A percentile compares a stretch with the other conserved stretches of the same genome.
Conservation (phyloP, 805 yeast genomes). For the Wickerhamiella sergipiensis region DNA sequence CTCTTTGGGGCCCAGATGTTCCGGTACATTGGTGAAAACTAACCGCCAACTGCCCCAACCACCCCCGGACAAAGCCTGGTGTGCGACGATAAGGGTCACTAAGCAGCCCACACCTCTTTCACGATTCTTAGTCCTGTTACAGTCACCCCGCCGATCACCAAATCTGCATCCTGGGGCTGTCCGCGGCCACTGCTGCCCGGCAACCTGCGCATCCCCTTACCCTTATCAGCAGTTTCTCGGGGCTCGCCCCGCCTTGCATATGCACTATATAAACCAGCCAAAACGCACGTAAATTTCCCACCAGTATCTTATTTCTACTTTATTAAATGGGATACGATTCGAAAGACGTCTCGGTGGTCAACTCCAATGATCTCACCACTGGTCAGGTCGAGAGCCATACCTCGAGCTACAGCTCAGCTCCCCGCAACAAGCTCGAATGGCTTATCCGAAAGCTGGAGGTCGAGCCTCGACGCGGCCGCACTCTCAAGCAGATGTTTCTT, state of each 20-base stretch:
- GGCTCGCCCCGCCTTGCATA: not conserved
- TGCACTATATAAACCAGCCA: not conserved
- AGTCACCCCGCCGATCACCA: not conserved
- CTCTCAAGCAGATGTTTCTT: slow-evolving; percentile 50
- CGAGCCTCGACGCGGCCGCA: not conserved
- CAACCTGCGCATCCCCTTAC: not conserved
- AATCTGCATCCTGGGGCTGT: not conserved
- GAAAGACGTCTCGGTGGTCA: not conserved
- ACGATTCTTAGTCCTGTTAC: not conserved
- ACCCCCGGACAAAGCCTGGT: not conserved
- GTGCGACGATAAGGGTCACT: not conserved
- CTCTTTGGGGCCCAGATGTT: not conserved
- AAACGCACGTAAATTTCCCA: no score
- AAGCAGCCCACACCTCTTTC: not conserved
- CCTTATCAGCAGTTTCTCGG: not conserved
- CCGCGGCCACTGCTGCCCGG: not conserved
- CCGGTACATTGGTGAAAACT: not conserved
- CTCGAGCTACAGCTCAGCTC: not conserved
- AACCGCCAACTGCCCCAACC: not conserved
- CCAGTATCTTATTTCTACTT: not conserved
- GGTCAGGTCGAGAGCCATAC: not conserved
- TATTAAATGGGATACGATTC: not conserved
- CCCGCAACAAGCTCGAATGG: not conserved
- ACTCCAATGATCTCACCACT: not conserved
- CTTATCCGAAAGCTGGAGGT: not conserved